Evolutionary conservation across 2,329 filamentous ascomycete species (phyloP).

Genomic region (Monilinia polystroma): DNA sequence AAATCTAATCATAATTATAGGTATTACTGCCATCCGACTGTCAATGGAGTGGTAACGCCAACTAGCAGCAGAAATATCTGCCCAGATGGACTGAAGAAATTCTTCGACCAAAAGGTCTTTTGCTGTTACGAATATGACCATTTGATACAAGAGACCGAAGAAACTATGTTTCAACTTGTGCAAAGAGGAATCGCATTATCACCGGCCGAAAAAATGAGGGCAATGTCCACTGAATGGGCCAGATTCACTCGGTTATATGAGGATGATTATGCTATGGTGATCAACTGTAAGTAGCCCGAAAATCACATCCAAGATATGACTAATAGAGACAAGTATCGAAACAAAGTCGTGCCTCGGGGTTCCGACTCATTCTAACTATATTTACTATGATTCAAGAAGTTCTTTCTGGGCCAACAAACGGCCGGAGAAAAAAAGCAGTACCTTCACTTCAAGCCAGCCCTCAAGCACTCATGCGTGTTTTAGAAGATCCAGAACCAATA

Average conservation of each 20-base stretch:
- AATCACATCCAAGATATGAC: not conserved
- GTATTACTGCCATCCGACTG: constrained; percentile 37
- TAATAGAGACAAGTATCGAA: constrained; percentile 36
- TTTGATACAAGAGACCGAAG: constrained; percentile 45
- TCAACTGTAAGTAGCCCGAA: constrained; percentile 38
- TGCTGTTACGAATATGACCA: constrained; percentile 46
- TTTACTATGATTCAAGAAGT: constrained; percentile 42
- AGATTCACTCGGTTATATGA: constrained; percentile 45
- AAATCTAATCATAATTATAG: constrained; percentile 22
- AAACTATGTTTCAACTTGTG: constrained; percentile 50
- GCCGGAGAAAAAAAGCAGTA: constrained; percentile 23
- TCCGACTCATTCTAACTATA: constrained; percentile 41
- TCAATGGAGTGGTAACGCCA: constrained; percentile 30
- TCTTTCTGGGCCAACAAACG: constrained; percentile 24
- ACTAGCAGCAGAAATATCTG: constrained; percentile 40
- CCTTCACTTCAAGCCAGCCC: constrained; percentile 39
- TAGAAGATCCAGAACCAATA: constrained; percentile 38
- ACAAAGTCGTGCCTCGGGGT: constrained; percentile 40
- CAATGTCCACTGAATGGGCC: constrained; percentile 48
- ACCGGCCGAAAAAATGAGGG: constrained; percentile 48
- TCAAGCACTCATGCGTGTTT: constrained; percentile 36
- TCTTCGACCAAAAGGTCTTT: constrained; percentile 45
- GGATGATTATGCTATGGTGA: constrained; percentile 44
- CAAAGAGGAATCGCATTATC: constrained; percentile 48
- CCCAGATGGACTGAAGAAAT: constrained; percentile 39